Evolutionary conservation across 345 rosid genomes (phyloP).

Genomic region (Ailanthus altissimus): DNA sequence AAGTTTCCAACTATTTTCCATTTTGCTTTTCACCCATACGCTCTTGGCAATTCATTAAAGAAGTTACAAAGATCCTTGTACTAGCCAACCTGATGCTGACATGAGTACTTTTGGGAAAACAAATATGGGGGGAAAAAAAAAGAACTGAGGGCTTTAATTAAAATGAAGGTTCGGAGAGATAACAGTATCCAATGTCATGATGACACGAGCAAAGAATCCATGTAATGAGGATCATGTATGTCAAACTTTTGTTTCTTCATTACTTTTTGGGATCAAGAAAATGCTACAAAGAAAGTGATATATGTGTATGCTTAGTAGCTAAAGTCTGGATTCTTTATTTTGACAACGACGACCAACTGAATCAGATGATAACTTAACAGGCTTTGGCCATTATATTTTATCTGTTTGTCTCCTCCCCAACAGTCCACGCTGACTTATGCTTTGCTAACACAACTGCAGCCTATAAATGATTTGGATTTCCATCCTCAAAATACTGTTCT

Average conservation of each 20-base stretch:
- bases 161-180: background rate
- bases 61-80: background rate
- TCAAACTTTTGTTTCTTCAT: background rate
- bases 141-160: background rate
- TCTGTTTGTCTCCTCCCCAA: no score
- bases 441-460: conserved; percentile 44
- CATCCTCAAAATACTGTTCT: conserved; percentile 76
- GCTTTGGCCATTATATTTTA: no score
- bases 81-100: background rate
- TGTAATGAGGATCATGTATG: background rate
- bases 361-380: no score
- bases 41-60: background rate
- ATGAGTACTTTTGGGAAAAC: no score
- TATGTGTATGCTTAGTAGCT: background rate
- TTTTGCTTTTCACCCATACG: background rate
- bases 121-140: no score
- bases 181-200: background rate
- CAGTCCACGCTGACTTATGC: conserved; percentile 27
- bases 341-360: background rate
- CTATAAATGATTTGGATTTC: conserved; percentile 83
- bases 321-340: background rate
- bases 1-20: background rate
- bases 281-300: background rate
- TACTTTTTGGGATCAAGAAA: background rate
- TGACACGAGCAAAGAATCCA: background rate